phyloP scores from a whole-genome alignment of 1,284 basidiomycete species.

The Fomitopsis pinicola region DNA sequence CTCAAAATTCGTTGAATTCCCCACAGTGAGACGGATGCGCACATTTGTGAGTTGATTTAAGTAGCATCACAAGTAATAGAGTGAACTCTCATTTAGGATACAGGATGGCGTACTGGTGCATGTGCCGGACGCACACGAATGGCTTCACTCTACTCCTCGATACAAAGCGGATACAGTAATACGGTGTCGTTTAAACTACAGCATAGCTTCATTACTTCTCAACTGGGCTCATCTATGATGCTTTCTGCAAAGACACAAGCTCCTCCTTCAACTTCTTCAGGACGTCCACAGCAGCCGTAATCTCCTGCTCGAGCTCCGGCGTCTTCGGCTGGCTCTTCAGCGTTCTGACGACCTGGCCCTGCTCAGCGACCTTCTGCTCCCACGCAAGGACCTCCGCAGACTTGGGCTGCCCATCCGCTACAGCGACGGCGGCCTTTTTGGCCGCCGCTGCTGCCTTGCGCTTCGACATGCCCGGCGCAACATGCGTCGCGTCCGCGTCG shows the following conservation, averaged over 20 bases:
- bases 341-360: constrained; percentile 67
- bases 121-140: no score
- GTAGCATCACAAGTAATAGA: no score
- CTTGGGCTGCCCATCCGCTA: constrained; percentile 43
- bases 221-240: constrained; percentile 3
- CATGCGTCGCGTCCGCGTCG: constrained; percentile 36
- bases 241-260: constrained; percentile 42
- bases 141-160: neutral
- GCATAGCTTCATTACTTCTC: neutral
- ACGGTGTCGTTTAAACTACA: neutral
- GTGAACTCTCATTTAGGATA: no score
- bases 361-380: constrained; percentile 69
- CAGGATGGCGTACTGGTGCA: no score
- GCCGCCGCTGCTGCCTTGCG: constrained; percentile 45
- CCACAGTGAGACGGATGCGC: no score
- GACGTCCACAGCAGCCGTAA: constrained; percentile 40
- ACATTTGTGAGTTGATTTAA: no score
- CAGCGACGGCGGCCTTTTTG: constrained; percentile 25
- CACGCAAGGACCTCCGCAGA: constrained; percentile 59
- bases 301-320: constrained; percentile 50
- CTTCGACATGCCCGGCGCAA: constrained; percentile 44
- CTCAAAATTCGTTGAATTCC: no score
- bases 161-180: neutral
- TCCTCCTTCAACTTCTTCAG: constrained; percentile 59
- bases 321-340: constrained; percentile 68